phyloP scores from a whole-genome alignment of 2,329 filamentous ascomycete genomes.

The Venturiaceae sp. region DNA sequence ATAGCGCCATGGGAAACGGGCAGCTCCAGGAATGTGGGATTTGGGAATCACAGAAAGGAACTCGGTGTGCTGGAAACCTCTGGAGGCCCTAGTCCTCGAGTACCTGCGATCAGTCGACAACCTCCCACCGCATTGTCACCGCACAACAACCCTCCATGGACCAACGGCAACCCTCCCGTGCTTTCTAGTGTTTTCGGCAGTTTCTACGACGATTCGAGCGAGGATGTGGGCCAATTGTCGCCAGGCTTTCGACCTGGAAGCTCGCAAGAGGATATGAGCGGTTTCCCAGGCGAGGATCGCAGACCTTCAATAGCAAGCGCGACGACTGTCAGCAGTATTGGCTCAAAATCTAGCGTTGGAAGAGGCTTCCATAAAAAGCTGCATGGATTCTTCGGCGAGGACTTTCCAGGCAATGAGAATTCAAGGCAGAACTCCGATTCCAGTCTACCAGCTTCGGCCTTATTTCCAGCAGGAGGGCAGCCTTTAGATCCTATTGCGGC shows the following conservation, averaged over 20 bases:
- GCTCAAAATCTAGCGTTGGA: slow-evolving; percentile 64
- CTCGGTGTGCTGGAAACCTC: slow-evolving; percentile 57
- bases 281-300: slow-evolving; percentile 53
- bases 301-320: slow-evolving; percentile 83
- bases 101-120: slow-evolving; percentile 49
- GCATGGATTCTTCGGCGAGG: slow-evolving; percentile 87
- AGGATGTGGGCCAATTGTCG: slow-evolving; percentile 60
- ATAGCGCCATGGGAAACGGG: slow-evolving; percentile 42
- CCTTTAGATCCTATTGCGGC: slow-evolving; percentile 14
- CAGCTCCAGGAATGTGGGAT: slow-evolving; percentile 14
- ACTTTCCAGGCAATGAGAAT: slow-evolving; percentile 56
- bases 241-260: slow-evolving; percentile 55
- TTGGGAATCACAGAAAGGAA: slow-evolving; percentile 63
- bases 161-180: slow-evolving; percentile 27
- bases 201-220: slow-evolving; percentile 69
- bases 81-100: slow-evolving; percentile 33
- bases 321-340: slow-evolving; percentile 75
- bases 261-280: slow-evolving; percentile 36
- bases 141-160: slow-evolving; percentile 46
- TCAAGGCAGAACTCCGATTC: slow-evolving; percentile 60
- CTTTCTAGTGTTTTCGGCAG: slow-evolving; percentile 38
- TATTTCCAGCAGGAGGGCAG: slow-evolving; percentile 19
- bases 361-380: slow-evolving; percentile 69
- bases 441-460: slow-evolving; percentile 42
- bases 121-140: slow-evolving; percentile 46